Evolutionary conservation across 2,329 filamentous ascomycete species (phyloP).

Genomic region (Colletotrichum sp.): DNA sequence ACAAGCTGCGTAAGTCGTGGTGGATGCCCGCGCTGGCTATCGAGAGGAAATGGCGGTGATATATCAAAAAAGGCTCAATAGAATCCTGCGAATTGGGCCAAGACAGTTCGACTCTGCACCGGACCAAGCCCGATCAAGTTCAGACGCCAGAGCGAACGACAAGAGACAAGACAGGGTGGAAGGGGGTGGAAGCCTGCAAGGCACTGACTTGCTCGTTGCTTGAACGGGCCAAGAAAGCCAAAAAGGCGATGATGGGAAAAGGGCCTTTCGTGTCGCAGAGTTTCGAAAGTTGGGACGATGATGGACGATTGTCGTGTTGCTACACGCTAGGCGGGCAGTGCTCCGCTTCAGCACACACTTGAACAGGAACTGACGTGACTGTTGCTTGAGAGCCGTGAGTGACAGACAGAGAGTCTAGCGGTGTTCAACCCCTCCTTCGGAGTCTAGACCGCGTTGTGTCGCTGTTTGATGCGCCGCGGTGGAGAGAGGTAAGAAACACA

Average conservation of each 20-base stretch:
- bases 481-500: background rate
- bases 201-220: background rate
- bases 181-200: background rate
- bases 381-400: background rate
- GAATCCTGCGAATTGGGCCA: background rate
- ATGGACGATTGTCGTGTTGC: background rate
- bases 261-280: constrained; percentile 1
- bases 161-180: background rate
- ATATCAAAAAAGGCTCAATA: background rate
- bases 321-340: background rate
- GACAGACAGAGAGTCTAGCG: background rate
- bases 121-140: constrained; percentile 3
- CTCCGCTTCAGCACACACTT: background rate
- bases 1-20: background rate
- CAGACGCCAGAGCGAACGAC: background rate
- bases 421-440: background rate
- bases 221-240: background rate
- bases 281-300: constrained; percentile 16
- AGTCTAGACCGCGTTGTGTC: constrained; percentile 1
- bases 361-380: background rate
- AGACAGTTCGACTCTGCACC: background rate
- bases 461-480: background rate
- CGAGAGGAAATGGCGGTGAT: constrained; percentile 8
- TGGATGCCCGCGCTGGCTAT: background rate
- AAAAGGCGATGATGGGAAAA: background rate